phyloP scores from a whole-genome alignment of 495 filamentous ascomycete genomes.

The Aeminium ludgeri region DNA sequence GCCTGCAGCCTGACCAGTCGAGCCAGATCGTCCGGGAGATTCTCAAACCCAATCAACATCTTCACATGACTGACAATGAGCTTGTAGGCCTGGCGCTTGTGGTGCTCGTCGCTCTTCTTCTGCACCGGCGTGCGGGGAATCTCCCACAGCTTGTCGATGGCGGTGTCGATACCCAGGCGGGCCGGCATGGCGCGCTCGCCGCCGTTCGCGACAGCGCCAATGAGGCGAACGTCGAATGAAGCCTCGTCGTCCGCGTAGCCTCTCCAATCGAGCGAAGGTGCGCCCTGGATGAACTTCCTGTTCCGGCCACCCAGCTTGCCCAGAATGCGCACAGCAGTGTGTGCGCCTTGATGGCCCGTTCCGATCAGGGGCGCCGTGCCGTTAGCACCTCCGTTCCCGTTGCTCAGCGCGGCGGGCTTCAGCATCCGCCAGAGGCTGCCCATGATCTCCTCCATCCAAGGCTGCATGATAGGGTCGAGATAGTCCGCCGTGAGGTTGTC shows the following conservation, averaged over 20 bases:
- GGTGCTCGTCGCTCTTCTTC: conserved; percentile 64
- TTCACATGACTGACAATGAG: conserved; percentile 78
- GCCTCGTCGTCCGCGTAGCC: conserved; percentile 70
- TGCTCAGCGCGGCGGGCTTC: conserved; percentile 63
- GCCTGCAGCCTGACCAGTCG: conserved; percentile 73
- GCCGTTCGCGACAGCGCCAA: conserved; percentile 52
- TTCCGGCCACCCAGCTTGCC: conserved; percentile 95
- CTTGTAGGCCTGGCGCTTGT: conserved; percentile 83
- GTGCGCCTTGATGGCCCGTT: conserved; percentile 65
- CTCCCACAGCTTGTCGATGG: conserved; percentile 73
- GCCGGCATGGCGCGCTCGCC: conserved; percentile 69
- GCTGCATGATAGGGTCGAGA: conserved; percentile 95
- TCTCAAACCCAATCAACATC: conserved; percentile 73
- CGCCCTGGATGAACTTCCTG: conserved; percentile 79
- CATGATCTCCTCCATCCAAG: conserved; percentile 97
- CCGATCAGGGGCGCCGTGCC: conserved; percentile 6
- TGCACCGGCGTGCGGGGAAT: conserved; percentile 39
- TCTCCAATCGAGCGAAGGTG: conserved; percentile 62
- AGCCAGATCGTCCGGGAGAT: conserved; percentile 73
- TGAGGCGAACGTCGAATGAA: conserved; percentile 74
- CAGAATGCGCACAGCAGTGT: conserved; percentile 95
- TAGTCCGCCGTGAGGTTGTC: conserved; percentile 98
- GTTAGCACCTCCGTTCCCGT: background rate
- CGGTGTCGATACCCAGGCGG: conserved; percentile 69
- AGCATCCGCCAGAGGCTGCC: conserved; percentile 90